A percentile compares a stretch with the other conserved stretches of the same genome.
phyloP scores from a whole-genome alignment of 2,329 filamentous ascomycete species.

The Penicillium sp. region DNA sequence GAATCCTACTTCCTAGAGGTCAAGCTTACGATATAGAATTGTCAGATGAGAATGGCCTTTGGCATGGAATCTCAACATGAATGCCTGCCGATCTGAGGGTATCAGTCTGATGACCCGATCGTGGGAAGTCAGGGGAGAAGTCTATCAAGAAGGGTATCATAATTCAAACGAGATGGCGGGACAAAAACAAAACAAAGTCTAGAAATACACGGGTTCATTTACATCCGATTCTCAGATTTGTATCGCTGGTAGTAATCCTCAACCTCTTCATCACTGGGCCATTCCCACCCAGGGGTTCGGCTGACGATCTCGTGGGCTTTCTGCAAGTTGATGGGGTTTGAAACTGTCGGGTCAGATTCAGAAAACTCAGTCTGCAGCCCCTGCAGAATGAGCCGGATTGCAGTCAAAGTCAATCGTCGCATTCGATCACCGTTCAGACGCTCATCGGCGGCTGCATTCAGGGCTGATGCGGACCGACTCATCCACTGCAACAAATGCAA shows the following conservation, averaged over 20 bases:
- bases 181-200: background rate
- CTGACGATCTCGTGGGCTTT: constrained; percentile 36
- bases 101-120: background rate
- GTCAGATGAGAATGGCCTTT: too few relatives aligned
- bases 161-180: background rate
- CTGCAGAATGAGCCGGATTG: constrained; percentile 38
- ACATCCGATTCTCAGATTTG: background rate
- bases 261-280: constrained; percentile 40
- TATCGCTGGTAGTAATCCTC: constrained; percentile 26
- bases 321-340: constrained; percentile 24
- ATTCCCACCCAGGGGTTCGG: constrained; percentile 32
- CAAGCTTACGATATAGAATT: too few relatives aligned
- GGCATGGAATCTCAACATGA: too few relatives aligned
- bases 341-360: constrained; percentile 13
- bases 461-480: constrained; percentile 25
- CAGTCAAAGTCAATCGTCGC: constrained; percentile 37
- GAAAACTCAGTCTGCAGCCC: constrained; percentile 20
- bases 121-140: background rate
- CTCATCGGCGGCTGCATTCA: constrained; percentile 33
- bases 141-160: constrained; percentile 6
- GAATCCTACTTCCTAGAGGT: too few relatives aligned
- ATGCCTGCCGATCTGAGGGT: too few relatives aligned
- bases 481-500: constrained; percentile 40
- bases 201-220: constrained; percentile 17
- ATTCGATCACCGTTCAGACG: constrained; percentile 32